Evolutionary conservation across 176 grass and related monocot species (phyloP).

Genomic region (Musa acuminata): DNA sequence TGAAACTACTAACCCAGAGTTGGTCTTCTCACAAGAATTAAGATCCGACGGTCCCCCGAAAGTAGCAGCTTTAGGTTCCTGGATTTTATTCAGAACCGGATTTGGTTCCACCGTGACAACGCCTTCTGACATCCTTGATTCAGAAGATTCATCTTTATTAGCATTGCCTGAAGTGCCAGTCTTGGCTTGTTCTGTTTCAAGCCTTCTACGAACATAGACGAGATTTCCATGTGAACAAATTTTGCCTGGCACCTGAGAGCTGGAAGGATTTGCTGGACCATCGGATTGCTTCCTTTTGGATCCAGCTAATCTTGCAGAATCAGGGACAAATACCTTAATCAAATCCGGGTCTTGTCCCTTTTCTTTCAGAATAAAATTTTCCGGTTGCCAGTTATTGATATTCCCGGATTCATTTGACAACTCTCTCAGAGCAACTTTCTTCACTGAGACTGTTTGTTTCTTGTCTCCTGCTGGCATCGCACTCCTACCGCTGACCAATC

Average conservation of each 20-base stretch:
- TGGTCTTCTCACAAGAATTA: slow-evolving; percentile 24
- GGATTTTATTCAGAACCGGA: slow-evolving; percentile 26
- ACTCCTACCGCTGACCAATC: slow-evolving; percentile 2
- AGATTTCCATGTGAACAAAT: slow-evolving; percentile 50
- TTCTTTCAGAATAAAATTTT: too few species aligned
- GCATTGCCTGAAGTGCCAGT: slow-evolving; percentile 16
- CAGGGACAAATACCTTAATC: slow-evolving; percentile 19
- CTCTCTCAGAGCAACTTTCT: slow-evolving; percentile 61
- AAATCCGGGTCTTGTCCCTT: too few species aligned
- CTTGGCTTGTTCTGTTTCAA: slow-evolving; percentile 76
- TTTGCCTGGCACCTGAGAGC: slow-evolving; percentile 27
- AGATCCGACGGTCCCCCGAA: not conserved
- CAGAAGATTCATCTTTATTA: slow-evolving; percentile 26
- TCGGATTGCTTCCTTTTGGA: slow-evolving; percentile 49
- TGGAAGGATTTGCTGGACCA: slow-evolving; percentile 30
- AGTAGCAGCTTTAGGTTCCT: slow-evolving; percentile 27
- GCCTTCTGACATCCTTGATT: slow-evolving; percentile 28
- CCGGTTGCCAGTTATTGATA: too few species aligned
- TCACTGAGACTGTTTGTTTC: slow-evolving; percentile 43
- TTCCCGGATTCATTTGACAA: slow-evolving; percentile 38
- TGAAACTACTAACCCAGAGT: slow-evolving; percentile 16
- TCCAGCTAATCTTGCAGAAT: slow-evolving; percentile 33
- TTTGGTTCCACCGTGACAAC: slow-evolving; percentile 30
- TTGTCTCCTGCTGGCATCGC: slow-evolving; percentile 53
- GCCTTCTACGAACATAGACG: slow-evolving; percentile 76